Base-by-base conservation (phyloP, 306 rosid genomes). In the Hippophae tibetana region DNA sequence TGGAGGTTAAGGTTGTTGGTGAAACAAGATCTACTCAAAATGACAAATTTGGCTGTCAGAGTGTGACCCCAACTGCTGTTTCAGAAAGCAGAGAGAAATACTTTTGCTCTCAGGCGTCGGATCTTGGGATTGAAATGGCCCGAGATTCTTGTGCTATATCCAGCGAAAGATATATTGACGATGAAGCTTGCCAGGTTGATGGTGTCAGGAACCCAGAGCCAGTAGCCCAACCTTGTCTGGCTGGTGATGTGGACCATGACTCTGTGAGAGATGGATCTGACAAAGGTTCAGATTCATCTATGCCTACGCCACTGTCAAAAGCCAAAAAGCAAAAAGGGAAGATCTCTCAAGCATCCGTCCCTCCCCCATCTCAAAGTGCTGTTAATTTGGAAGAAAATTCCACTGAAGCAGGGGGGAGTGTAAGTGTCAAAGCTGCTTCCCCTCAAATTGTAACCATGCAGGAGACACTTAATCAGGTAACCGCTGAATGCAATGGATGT, bases 91-190 rank as follows among this genome's bases (percentile, higher is more conserved):
- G 74, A 70, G 97, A 86, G 63, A 88, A 82, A 63, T 69, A 58
- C 54, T 93, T 89, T 72, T 86, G 94, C 79, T 89, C 99, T 25
- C 99, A 93, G 73, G 94, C 94, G 8, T 89, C 99, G 10, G 97
- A 89, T 86, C 97, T 93, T 71, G 97, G 99, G 62, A 78, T 86
- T 68, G 95, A 84, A 70, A 80, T 93, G 95, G 85, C 86, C 56
- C 85, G 94, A 67, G 94, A 89, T 52, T 82, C 89, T 69, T 54
- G 75, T 76, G 86, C 80, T 9, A 75, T 79, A 70, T 75, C 95
- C 58, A 58, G 84, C 56, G 95, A 84, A 68, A 70, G 79, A 47
- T 82, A 76, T 61, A 52, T 62, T 47, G 31, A 70, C 0, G 95
- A 79, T 65, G 90, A 82, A 67, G 63, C 74, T 13, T 79, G 67